Percentiles rank a stretch among this genome's conserved stretches.
phyloP scores from a whole-genome alignment of 257 asterid species.

The Leptodermis oblonga region DNA sequence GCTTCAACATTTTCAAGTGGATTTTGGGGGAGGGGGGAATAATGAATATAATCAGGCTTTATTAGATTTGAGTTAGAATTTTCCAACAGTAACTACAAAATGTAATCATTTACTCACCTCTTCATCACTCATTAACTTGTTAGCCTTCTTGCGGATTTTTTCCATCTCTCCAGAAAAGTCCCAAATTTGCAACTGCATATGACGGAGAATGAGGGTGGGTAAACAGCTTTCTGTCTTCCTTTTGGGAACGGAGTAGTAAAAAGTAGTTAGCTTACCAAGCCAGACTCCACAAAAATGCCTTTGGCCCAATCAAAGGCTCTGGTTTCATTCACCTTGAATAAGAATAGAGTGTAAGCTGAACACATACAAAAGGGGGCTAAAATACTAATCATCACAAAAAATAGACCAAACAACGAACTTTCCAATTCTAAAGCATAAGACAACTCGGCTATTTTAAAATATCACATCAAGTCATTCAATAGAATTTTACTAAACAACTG shows the following conservation, averaged over 20 bases:
- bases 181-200: constrained; percentile 62
- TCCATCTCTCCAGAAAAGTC: constrained; percentile 67
- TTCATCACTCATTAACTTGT: constrained; percentile 26
- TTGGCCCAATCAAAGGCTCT: constrained; percentile 40
- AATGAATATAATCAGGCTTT: neutral
- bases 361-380: constrained; percentile 20
- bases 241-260: neutral
- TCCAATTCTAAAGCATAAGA: too few species aligned
- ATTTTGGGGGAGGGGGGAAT: neutral
- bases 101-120: constrained; percentile 37
- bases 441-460: neutral
- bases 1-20: neutral
- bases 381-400: neutral
- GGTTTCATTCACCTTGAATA: constrained; percentile 44
- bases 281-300: constrained; percentile 41
- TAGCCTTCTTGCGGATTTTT: constrained; percentile 34
- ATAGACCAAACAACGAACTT: too few species aligned
- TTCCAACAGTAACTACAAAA: neutral
- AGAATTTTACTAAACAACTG: neutral
- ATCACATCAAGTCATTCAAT: neutral
- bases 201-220: constrained; percentile 16
- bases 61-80: neutral
- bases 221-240: constrained; percentile 14
- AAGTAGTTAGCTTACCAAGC: constrained; percentile 44
- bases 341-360: constrained; percentile 17